Conservation (phyloP, 2,329 filamentous ascomycete genomes). For the Aplosporella prunicola region DNA sequence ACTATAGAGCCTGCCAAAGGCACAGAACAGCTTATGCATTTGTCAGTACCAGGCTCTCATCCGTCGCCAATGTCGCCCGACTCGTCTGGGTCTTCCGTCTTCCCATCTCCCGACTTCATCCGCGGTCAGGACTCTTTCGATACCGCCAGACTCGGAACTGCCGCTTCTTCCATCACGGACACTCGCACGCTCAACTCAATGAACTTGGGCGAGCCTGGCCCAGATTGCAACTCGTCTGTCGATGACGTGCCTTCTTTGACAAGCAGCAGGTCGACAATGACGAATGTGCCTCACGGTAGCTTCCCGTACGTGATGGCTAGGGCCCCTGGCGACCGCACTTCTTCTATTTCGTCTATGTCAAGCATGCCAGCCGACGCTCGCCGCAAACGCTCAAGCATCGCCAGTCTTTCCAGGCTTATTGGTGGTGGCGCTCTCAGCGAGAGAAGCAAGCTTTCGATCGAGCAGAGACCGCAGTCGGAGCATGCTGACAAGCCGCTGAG, state of each 20-base stretch:
- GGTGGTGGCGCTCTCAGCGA: constrained; percentile 53
- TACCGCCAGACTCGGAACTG: constrained; percentile 62
- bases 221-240: constrained; percentile 59
- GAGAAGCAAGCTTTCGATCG: constrained; percentile 63
- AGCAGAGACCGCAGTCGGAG: constrained; percentile 41
- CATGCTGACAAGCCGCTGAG: constrained; percentile 49
- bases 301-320: constrained; percentile 31
- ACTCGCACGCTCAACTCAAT: constrained; percentile 62
- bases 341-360: constrained; percentile 33
- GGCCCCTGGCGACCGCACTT: constrained; percentile 31
- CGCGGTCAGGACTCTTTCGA: constrained; percentile 56
- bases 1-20: constrained; percentile 25
- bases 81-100: constrained; percentile 47
- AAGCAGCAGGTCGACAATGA: constrained; percentile 70
- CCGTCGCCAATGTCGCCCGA: constrained; percentile 56
- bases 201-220: constrained; percentile 63
- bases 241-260: constrained; percentile 67
- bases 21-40: constrained; percentile 26
- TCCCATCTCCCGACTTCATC: constrained; percentile 55
- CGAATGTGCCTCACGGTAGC: constrained; percentile 50
- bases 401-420: constrained; percentile 64
- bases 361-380: constrained; percentile 43
- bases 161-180: constrained; percentile 63
- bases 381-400: constrained; percentile 64
- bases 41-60: constrained; percentile 29